phyloP scores from a whole-genome alignment of 805 yeast genomes.

The Candida quercuum region DNA sequence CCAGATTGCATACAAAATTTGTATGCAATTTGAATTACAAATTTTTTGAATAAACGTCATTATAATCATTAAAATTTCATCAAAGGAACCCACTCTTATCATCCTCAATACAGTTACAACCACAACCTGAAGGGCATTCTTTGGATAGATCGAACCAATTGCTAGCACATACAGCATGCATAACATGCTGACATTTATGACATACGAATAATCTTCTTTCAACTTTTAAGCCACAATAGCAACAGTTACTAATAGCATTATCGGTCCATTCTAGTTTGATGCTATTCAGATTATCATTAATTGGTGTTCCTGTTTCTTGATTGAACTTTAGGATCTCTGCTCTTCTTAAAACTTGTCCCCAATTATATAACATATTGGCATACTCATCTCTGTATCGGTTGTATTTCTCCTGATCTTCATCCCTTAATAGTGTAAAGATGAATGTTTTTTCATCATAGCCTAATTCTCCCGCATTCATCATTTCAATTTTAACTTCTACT shows the following conservation, averaged over 20 bases:
- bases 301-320: slow-evolving; percentile 24
- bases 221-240: slow-evolving; percentile 58
- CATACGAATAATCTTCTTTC: slow-evolving; percentile 62
- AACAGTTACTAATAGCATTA: slow-evolving; percentile 41
- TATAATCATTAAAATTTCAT: neutral
- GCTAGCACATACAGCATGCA: slow-evolving; percentile 74
- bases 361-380: slow-evolving; percentile 67
- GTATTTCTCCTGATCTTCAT: slow-evolving; percentile 23
- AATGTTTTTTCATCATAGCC: slow-evolving; percentile 29
- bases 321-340: slow-evolving; percentile 75
- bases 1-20: neutral
- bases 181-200: slow-evolving; percentile 67
- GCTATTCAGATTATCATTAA: slow-evolving; percentile 25
- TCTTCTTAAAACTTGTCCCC: slow-evolving; percentile 83
- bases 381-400: slow-evolving; percentile 56
- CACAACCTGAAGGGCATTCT: slow-evolving; percentile 85
- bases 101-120: slow-evolving; percentile 56
- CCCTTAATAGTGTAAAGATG: slow-evolving; percentile 33
- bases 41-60: too few species aligned
- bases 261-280: slow-evolving; percentile 30
- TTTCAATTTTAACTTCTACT: slow-evolving; percentile 37
- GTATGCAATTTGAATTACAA: too few species aligned
- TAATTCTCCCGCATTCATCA: slow-evolving; percentile 34
- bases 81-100: neutral
- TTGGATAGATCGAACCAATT: slow-evolving; percentile 64